Conservation (phyloP, 352 stramenopile species). For the Globisporangium recalcitrans region DNA sequence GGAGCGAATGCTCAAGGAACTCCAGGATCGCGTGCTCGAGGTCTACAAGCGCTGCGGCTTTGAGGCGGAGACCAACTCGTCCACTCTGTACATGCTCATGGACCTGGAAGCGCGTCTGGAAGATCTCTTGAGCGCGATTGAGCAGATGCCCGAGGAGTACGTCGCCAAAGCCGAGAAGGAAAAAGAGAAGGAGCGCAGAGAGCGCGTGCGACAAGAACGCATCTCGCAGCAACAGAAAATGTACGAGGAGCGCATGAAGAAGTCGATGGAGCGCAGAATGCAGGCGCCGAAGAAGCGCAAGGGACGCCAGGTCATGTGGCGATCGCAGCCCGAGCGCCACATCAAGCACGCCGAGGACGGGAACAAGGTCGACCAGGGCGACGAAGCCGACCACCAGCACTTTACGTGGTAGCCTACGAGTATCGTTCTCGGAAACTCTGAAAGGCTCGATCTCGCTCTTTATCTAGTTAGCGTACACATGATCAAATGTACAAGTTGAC, state of each 20-base stretch:
- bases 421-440: not conserved
- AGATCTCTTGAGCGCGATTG: slow-evolving; percentile 87
- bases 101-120: slow-evolving; percentile 90
- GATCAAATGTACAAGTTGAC: not conserved
- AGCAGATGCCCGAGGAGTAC: slow-evolving; percentile 92
- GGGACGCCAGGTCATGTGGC: slow-evolving; percentile 91
- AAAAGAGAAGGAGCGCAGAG: slow-evolving; percentile 91
- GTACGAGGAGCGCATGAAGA: slow-evolving; percentile 92
- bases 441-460: not conserved
- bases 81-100: slow-evolving; percentile 92
- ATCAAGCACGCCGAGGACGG: slow-evolving; percentile 75
- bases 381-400: slow-evolving; percentile 80
- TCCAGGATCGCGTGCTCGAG: slow-evolving; percentile 83
- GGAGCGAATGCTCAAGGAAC: slow-evolving; percentile 85
- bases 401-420: slow-evolving; percentile 56
- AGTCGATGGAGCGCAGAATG: slow-evolving; percentile 91
- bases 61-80: slow-evolving; percentile 88
- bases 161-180: slow-evolving; percentile 92
- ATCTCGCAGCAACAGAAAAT: slow-evolving; percentile 91
- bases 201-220: slow-evolving; percentile 88
- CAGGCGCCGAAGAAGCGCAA: slow-evolving; percentile 91
- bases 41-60: slow-evolving; percentile 93
- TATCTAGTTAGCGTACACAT: not conserved
- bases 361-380: slow-evolving; percentile 72
- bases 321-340: slow-evolving; percentile 76